Percentiles rank a stretch among this genome's conserved stretches.
Evolutionary conservation across 1,284 basidiomycete genomes (phyloP).

Genomic region (Pyrrhoderma lamaoense): DNA sequence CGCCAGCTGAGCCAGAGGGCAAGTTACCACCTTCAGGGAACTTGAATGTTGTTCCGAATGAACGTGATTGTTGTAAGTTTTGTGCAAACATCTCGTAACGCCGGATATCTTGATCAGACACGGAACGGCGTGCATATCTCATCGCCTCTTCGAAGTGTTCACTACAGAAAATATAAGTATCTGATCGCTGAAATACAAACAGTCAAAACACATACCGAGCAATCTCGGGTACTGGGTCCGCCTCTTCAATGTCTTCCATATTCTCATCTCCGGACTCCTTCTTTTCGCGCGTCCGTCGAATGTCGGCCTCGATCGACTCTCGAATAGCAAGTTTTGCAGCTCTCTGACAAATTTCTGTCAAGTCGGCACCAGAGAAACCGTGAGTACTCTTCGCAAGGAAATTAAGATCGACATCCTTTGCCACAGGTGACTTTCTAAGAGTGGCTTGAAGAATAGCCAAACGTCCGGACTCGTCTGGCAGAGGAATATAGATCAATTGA

Average conservation of each 20-base stretch:
- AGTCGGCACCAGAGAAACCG: slow-evolving; percentile 98
- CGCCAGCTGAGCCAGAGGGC: slow-evolving; percentile 42
- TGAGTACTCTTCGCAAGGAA: slow-evolving; percentile 94
- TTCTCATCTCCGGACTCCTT: slow-evolving; percentile 62
- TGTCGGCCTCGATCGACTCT: slow-evolving; percentile 91
- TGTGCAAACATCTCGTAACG: slow-evolving; percentile 90
- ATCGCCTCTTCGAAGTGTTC: slow-evolving; percentile 98
- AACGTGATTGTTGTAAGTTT: slow-evolving; percentile 84
- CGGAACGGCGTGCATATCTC: slow-evolving; percentile 87
- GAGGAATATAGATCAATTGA: slow-evolving; percentile 88
- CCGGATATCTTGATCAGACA: slow-evolving; percentile 92
- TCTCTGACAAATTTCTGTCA: slow-evolving; percentile 98
- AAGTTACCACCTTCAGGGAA: slow-evolving; percentile 80
- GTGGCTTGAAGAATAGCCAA: slow-evolving; percentile 87
- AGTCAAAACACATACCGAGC: slow-evolving; percentile 39
- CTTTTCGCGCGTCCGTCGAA: slow-evolving; percentile 74
- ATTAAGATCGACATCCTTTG: slow-evolving; percentile 76
- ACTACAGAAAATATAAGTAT: slow-evolving; percentile 28
- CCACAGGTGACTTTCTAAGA: slow-evolving; percentile 90
- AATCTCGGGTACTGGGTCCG: slow-evolving; percentile 96
- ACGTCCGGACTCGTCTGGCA: slow-evolving; percentile 90
- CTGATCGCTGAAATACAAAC: slow-evolving; percentile 25
- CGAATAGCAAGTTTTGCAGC: slow-evolving; percentile 96
- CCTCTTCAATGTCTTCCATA: slow-evolving; percentile 73
- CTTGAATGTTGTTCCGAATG: slow-evolving; percentile 87